Conservation (phyloP, 441 rosid species). For the Croton laevigatus region DNA sequence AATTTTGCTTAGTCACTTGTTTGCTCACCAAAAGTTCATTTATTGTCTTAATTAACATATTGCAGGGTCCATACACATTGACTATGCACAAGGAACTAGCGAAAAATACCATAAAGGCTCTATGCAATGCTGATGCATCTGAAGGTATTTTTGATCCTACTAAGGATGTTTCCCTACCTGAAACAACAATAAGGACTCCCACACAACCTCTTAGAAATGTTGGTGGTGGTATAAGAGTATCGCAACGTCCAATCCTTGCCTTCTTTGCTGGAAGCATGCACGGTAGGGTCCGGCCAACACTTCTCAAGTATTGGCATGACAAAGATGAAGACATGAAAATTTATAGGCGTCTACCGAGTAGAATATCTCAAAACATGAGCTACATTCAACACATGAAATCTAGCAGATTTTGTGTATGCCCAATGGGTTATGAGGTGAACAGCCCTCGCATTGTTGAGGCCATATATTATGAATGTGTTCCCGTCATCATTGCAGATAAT, state of each 20-base stretch:
- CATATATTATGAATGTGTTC: conserved; percentile 83
- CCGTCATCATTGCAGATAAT: conserved; percentile 78
- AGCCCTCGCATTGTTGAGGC: conserved; percentile 52
- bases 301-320: conserved; percentile 67
- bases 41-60: conserved; percentile 12
- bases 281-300: conserved; percentile 77
- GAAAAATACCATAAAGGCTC: conserved; percentile 61
- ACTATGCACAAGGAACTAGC: conserved; percentile 57
- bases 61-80: conserved; percentile 83
- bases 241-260: conserved; percentile 80
- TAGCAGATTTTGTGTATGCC: conserved; percentile 76
- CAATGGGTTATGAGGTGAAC: conserved; percentile 91
- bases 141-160: conserved; percentile 59
- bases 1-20: not conserved
- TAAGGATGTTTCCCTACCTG: conserved; percentile 78
- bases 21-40: not conserved
- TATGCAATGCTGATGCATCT: conserved; percentile 78
- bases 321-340: conserved; percentile 80
- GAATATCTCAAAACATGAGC: conserved; percentile 54
- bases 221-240: conserved; percentile 67
- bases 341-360: conserved; percentile 55
- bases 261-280: conserved; percentile 89
- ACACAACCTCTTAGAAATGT: conserved; percentile 54
- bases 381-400: conserved; percentile 86
- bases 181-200: conserved; percentile 71